phyloP scores from a whole-genome alignment of 148 eudicot genomes.

The Vaccinium darrowii region DNA sequence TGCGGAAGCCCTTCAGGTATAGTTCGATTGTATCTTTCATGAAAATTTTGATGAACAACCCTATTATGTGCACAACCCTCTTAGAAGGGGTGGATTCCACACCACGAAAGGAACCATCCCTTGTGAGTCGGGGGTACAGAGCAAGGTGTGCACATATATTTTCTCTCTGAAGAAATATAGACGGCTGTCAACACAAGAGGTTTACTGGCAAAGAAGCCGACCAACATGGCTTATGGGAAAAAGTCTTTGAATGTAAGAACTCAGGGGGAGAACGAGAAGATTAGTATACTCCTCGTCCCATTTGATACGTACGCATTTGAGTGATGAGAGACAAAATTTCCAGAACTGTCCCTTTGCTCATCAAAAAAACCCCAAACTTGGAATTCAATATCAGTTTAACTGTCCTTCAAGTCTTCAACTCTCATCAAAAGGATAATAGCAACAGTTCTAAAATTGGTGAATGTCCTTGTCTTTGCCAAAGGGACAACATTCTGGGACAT shows the following conservation, averaged over 20 bases:
- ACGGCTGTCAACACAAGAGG: background rate
- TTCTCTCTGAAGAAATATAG: background rate
- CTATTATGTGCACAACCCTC: background rate
- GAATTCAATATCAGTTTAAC: background rate
- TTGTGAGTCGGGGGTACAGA: background rate
- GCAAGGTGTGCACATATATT: background rate
- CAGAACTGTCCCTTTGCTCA: background rate
- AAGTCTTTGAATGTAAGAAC: background rate
- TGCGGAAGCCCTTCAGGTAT: constrained; percentile 84
- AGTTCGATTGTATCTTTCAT: background rate
- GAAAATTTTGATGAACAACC: background rate
- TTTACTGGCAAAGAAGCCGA: background rate
- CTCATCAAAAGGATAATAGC: background rate
- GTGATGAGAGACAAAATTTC: background rate
- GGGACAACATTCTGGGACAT: background rate
- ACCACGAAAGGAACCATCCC: background rate
- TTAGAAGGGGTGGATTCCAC: background rate
- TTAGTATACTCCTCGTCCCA: background rate
- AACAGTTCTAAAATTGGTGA: background rate
- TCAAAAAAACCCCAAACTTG: background rate
- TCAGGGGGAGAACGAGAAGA: background rate
- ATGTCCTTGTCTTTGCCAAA: background rate
- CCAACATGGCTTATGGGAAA: background rate
- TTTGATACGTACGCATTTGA: background rate
- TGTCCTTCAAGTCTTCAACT: background rate